phyloP scores from a whole-genome alignment of 2,329 filamentous ascomycete species.

The Colletotrichum sp. region DNA sequence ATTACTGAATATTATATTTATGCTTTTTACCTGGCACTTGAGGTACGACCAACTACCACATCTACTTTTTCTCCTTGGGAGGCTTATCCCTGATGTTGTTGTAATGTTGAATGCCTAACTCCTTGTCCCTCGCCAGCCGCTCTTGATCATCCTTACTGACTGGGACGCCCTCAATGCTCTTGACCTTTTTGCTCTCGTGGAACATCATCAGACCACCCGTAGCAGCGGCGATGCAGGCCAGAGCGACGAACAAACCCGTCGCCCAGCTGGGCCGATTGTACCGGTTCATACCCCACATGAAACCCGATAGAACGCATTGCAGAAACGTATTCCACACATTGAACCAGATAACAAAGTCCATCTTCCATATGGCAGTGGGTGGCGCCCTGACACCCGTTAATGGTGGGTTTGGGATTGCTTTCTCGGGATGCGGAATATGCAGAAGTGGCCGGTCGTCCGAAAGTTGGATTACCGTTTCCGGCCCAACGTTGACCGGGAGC shows the following conservation, averaged over 20 bases:
- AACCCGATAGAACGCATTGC: slow-evolving; percentile 73
- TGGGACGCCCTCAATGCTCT: slow-evolving; percentile 73
- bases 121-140: slow-evolving; percentile 56
- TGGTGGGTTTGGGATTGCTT: slow-evolving; percentile 68
- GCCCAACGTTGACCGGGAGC: slow-evolving; percentile 59
- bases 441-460: slow-evolving; percentile 41
- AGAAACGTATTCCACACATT: slow-evolving; percentile 82
- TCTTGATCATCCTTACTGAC: slow-evolving; percentile 61
- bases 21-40: neutral
- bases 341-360: slow-evolving; percentile 81
- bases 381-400: slow-evolving; percentile 75
- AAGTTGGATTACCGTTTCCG: slow-evolving; percentile 52
- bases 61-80: slow-evolving; percentile 46
- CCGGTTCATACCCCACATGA: slow-evolving; percentile 84
- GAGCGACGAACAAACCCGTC: slow-evolving; percentile 78
- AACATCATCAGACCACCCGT: slow-evolving; percentile 74
- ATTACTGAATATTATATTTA: neutral
- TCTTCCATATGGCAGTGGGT: slow-evolving; percentile 73
- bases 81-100: slow-evolving; percentile 61
- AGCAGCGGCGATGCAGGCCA: slow-evolving; percentile 74
- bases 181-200: slow-evolving; percentile 73
- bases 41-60: neutral
- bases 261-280: slow-evolving; percentile 79
- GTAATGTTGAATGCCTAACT: slow-evolving; percentile 62
- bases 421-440: slow-evolving; percentile 67